Percentiles rank a stretch among this genome's conserved stretches.
Evolutionary conservation across 176 grass and related monocot species (phyloP).

Genomic region (Chrysopogon serrulatus): DNA sequence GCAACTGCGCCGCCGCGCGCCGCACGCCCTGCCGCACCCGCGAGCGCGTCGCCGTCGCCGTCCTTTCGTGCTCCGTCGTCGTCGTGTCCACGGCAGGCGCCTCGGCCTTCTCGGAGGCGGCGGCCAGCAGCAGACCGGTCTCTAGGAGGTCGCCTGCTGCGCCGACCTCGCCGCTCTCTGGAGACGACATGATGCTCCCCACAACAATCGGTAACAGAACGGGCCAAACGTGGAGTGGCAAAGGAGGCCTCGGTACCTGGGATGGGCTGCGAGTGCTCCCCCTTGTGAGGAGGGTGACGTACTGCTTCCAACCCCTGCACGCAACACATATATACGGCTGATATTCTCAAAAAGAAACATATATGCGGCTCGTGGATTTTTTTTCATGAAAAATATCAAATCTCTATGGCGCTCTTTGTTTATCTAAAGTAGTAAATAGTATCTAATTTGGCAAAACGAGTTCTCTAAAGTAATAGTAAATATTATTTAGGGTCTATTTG

Average conservation of each 20-base stretch:
- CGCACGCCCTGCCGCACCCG: not conserved
- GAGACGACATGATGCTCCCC: not conserved
- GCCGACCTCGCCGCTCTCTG: not conserved
- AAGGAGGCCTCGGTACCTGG: not conserved
- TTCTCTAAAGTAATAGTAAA: no score
- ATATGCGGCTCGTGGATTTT: no score
- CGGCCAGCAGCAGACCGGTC: constrained; percentile 22
- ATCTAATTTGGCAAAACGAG: no score
- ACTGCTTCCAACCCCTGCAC: no score
- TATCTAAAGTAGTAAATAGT: no score
- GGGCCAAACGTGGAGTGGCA: not conserved
- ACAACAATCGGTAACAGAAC: not conserved
- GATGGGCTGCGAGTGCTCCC: not conserved
- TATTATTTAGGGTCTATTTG: no score
- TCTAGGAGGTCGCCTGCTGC: constrained; percentile 13
- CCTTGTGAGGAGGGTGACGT: no score
- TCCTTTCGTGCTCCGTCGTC: not conserved
- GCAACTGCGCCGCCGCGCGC: constrained; percentile 30
- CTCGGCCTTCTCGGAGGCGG: not conserved
- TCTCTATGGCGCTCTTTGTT: no score
- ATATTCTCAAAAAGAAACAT: no score
- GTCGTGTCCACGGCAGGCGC: not conserved
- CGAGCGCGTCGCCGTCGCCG: not conserved
- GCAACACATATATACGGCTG: no score
- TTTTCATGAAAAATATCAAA: no score